phyloP scores from a whole-genome alignment of 2,329 filamentous ascomycete species.

The Penicillium sp. region DNA sequence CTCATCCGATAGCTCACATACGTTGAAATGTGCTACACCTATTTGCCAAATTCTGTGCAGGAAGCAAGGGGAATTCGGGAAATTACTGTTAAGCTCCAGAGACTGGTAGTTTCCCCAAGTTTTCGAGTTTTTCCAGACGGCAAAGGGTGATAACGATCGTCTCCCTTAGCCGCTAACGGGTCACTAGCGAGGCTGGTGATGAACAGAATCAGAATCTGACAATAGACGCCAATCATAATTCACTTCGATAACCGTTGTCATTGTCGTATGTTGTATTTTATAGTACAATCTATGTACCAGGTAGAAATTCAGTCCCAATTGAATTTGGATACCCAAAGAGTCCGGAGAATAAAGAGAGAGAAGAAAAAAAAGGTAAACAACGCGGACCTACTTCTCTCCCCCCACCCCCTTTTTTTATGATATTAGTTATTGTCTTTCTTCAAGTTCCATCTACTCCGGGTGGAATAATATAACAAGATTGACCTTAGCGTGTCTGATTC shows the following conservation, averaged over 20 bases:
- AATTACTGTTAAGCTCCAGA: background rate
- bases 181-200: conserved; percentile 13
- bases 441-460: background rate
- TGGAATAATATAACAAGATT: background rate
- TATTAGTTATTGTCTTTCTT: background rate
- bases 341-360: background rate
- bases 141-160: conserved; percentile 23
- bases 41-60: conserved; percentile 5
- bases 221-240: background rate
- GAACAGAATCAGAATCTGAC: conserved; percentile 6
- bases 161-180: conserved; percentile 11
- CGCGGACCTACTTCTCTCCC: background rate
- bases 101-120: background rate
- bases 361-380: conserved; percentile 1
- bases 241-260: background rate
- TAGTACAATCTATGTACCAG: background rate
- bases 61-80: conserved; percentile 15
- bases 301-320: background rate
- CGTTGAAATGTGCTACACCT: background rate
- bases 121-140: conserved; percentile 8
- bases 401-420: conserved; percentile 5
- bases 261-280: background rate
- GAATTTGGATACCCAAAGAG: background rate
- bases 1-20: conserved; percentile 11
- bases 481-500: background rate